A percentile compares a stretch with the other conserved stretches of the same genome.
Conservation (phyloP, 805 yeast genomes). For the Metschnikowia borealis region DNA sequence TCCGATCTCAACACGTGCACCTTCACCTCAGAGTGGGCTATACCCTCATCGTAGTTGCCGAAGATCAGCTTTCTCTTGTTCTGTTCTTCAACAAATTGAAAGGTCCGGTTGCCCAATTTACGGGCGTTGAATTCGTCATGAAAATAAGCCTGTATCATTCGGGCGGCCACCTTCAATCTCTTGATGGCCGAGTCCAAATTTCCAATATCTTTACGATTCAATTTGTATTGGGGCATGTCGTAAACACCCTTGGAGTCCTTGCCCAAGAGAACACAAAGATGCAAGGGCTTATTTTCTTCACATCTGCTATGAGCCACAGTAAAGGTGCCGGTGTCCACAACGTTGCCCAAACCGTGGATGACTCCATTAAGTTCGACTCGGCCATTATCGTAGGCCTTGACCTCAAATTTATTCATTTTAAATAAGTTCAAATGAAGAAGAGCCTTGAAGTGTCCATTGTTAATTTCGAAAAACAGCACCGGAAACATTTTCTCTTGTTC, state of each 20-base stretch:
- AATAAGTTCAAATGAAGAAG: slow-evolving; percentile 68
- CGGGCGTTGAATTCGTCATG: slow-evolving; percentile 80
- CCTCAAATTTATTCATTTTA: slow-evolving; percentile 47
- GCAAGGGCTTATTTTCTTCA: slow-evolving; percentile 68
- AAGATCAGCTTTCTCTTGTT: slow-evolving; percentile 25
- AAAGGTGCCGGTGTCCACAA: slow-evolving; percentile 24
- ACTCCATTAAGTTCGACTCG: slow-evolving; percentile 32
- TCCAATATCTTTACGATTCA: slow-evolving; percentile 53
- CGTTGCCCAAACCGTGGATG: slow-evolving; percentile 14
- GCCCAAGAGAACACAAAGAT: slow-evolving; percentile 72
- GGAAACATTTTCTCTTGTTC: slow-evolving; percentile 50
- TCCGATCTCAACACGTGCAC: slow-evolving; percentile 69
- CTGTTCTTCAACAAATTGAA: slow-evolving; percentile 64
- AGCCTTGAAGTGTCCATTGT: slow-evolving; percentile 69
- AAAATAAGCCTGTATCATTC: slow-evolving; percentile 89
- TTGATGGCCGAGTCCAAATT: slow-evolving; percentile 64
- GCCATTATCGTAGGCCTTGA: slow-evolving; percentile 40
- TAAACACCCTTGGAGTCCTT: slow-evolving; percentile 66
- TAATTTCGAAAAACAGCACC: slow-evolving; percentile 65
- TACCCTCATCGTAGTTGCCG: slow-evolving; percentile 45
- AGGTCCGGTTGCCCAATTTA: slow-evolving; percentile 76
- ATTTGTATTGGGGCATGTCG: slow-evolving; percentile 60
- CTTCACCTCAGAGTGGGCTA: slow-evolving; percentile 57
- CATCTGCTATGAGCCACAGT: slow-evolving; percentile 43
- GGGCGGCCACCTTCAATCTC: slow-evolving; percentile 75